Evolutionary conservation across 2,329 filamentous ascomycete genomes (phyloP), one percentile per base, ranked within the genome.

Genomic region (Talaromyces marneffei): DNA sequence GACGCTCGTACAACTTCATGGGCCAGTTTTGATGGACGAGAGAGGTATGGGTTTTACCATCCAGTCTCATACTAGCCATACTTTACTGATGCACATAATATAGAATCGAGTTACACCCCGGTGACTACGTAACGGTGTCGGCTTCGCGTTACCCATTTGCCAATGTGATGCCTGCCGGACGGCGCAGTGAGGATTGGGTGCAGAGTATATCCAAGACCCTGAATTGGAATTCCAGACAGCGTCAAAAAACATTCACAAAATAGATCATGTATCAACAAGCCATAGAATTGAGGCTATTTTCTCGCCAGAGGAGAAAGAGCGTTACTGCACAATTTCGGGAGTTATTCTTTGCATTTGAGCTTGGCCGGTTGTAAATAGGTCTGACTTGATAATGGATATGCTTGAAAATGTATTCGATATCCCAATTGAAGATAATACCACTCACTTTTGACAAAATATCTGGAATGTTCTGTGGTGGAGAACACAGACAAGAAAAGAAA

Each of bases 11-110:
- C 91, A 4, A 89, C 86, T 67, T 92, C 89, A 42, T 99, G 94
- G 93, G 94, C 92, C n/a, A 96, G 91, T 74, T 99, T 99, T 72
- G 94, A 99, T 75, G 94, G 94, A 1, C 85, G 92, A 64, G 91
- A 97, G 79, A 86, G 92, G 77, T 83, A 68, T n/a, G 67, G 75
- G 62, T 44, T 52, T 4, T 20, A 4, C n/a, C 12, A 46, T n/a
- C 20, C 2, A 33, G 20, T 50, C 12, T 10, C 1, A n/a, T 31
- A 1, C 31, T 8, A 12, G 29, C 3, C 20, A 9, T 23, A n/a
- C 14, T 16, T 16, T 50, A 63, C 58, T 75, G 59, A 67, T 46
- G 60, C 39, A 7, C 39, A 14, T 7, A 12, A 50, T 33, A 1
- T 64, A 80, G 79, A 64, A 69, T 80, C 53, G 79, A 82, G 66